phyloP scores from a whole-genome alignment of 2,329 filamentous ascomycete species.

The Aspergillaceae sp. region DNA sequence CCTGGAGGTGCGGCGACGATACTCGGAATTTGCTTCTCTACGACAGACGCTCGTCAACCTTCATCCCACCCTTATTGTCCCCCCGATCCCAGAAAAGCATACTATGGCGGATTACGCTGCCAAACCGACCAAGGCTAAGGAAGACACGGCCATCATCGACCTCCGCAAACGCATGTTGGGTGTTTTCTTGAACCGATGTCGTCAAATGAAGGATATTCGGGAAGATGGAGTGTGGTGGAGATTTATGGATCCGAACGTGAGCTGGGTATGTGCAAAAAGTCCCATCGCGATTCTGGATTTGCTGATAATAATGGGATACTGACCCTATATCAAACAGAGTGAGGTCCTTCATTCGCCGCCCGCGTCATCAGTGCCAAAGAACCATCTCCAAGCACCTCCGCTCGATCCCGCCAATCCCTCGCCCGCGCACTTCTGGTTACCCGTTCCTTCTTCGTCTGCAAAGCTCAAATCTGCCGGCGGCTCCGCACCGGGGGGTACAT shows the following conservation, averaged over 20 bases:
- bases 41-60: constrained; percentile 80
- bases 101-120: constrained; percentile 98
- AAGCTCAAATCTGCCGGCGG: constrained; percentile 59
- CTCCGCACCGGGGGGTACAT: constrained; percentile 12
- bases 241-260: constrained; percentile 94
- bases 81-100: constrained; percentile 97
- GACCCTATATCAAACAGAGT: constrained; percentile 48
- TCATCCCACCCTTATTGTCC: constrained; percentile 90
- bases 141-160: constrained; percentile 95
- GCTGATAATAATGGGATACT: constrained; percentile 9
- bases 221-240: constrained; percentile 96
- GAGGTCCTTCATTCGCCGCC: constrained; percentile 93
- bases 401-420: constrained; percentile 89
- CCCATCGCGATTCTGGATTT: neutral
- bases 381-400: constrained; percentile 88
- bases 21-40: constrained; percentile 92
- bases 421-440: constrained; percentile 75
- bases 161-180: constrained; percentile 92
- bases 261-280: constrained; percentile 62
- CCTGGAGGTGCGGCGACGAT: constrained; percentile 85
- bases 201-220: constrained; percentile 82
- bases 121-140: constrained; percentile 94
- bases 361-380: constrained; percentile 84
- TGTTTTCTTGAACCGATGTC: constrained; percentile 89
- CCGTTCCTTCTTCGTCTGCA: constrained; percentile 73